Base-by-base conservation (phyloP, 805 yeast genomes). In the Kodamaea jinghongensis region DNA sequence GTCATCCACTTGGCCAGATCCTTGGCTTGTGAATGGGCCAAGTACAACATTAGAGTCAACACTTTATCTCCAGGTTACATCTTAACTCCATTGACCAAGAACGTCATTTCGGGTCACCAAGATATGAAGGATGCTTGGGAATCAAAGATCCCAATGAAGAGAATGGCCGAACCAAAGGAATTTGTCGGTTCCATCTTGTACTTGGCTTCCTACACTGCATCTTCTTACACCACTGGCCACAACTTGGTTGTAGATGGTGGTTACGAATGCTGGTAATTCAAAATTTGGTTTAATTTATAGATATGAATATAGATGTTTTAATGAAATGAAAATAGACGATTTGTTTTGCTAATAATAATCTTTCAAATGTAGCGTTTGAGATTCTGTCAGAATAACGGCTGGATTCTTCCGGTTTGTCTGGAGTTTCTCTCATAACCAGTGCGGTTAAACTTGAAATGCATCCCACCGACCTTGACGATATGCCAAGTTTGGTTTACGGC, bases 181-280 rank as follows among this genome's bases (percentile, higher is more conserved):
- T 83, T 85, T 57, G 83, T 83, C 28, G 95, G 95, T 28, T 73
- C 86, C 26, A 71, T 83, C 42, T 66, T 86, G 47, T 86, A 83
- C 71, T 72, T 86, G 68, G 81, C 90, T 17, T 75, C 85, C 28
- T 76, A 78, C 42, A 51, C 77, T 34, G 93, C 91, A 6, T 76
- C 86, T 27, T 72, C 83, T 13, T 86, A 86, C 71, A 84, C 91
- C 43, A 86, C 95, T 11, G 95, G 95, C 55, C 82, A 84, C 59
- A 85, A 86, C 63, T 63, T 86, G 63, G 79, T 83, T 22, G 91
- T 84, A 42, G 95, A 86, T 57, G 95, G 95, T 55, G 95, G 95
- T 42, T 86, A 85, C 71, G 83, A 83, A 51, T 81, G 88, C 50
- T 85, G 91, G 91, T 86, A 62, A 63, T 6, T n/a, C 22, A 35